Percentiles rank a stretch among this genome's conserved stretches.
Evolutionary conservation across 208 protist species (phyloP).

Genomic region (Trypanosoma caninum): DNA sequence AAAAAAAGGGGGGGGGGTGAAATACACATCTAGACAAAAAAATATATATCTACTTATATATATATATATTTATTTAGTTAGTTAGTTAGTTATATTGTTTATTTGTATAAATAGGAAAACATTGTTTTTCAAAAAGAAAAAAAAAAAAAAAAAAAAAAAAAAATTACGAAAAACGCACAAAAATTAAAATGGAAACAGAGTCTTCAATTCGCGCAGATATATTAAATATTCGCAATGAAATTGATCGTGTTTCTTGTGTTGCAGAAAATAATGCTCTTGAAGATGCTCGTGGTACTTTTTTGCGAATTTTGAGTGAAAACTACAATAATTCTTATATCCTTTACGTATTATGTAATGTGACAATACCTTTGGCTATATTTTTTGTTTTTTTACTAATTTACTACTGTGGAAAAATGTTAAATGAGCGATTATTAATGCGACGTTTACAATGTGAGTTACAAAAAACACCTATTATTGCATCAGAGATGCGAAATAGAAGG

Average conservation of each 20-base stretch:
- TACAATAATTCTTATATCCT: conserved; percentile 13
- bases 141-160: conserved; percentile 2
- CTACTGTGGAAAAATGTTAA: background rate
- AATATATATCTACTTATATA: too few species aligned
- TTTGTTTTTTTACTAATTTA: conserved; percentile 8
- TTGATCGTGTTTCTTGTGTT: conserved; percentile 1
- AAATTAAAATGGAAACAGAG: conserved; percentile 9
- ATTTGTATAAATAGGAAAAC: too few species aligned
- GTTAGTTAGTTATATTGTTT: too few species aligned
- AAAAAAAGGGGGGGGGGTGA: background rate
- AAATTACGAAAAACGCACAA: background rate
- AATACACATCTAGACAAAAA: background rate
- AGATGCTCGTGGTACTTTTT: background rate
- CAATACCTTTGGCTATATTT: background rate
- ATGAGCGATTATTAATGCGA: background rate
- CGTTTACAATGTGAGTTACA: background rate
- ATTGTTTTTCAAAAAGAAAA: background rate
- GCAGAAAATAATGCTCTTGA: background rate
- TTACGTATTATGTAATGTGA: conserved; percentile 14
- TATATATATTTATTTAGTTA: too few species aligned
- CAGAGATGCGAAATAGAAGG: conserved; percentile 9
- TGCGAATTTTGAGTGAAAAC: background rate
- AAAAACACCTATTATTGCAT: background rate
- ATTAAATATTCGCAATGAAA: conserved; percentile 1
- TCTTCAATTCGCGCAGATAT: conserved; percentile 13